Evolutionary conservation across 805 yeast species (phyloP).

Genomic region (Yarrowia deformans): DNA sequence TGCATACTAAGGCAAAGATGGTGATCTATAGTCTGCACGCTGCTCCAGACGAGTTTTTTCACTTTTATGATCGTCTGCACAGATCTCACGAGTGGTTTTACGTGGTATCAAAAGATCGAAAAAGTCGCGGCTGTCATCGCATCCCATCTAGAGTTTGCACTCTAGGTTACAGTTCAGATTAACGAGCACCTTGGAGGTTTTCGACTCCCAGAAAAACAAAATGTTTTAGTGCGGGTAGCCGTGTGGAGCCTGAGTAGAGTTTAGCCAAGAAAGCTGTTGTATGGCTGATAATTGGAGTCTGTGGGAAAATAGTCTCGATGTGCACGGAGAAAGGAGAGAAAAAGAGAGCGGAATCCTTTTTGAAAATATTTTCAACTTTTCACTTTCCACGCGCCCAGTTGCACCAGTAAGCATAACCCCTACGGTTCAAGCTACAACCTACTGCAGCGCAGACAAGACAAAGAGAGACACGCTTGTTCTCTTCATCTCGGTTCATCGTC

Average conservation of each 20-base stretch:
- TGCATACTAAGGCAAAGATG: neutral
- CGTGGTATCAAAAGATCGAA: neutral
- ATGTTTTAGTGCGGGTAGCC: conserved; percentile 4
- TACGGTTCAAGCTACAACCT: conserved; percentile 22
- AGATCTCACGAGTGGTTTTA: neutral
- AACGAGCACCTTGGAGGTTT: conserved; percentile 26
- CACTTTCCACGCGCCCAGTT: neutral
- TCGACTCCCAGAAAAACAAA: neutral
- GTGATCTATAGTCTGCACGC: neutral
- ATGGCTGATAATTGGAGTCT: neutral
- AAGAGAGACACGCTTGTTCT: conserved; percentile 11
- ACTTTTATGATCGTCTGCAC: neutral
- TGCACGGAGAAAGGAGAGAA: neutral
- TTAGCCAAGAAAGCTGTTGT: conserved; percentile 18
- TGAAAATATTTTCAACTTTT: neutral
- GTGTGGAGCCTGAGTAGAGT: conserved; percentile 2
- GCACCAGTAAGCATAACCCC: conserved; percentile 25
- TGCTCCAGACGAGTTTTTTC: neutral
- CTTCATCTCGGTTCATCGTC: neutral
- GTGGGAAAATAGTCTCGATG: neutral
- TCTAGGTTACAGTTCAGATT: conserved; percentile 1
- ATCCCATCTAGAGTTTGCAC: neutral
- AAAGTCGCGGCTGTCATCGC: neutral
- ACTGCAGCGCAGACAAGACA: conserved; percentile 13
- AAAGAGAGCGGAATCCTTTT: neutral